Evolutionary conservation across 768 basidiomycete genomes (phyloP).

Genomic region (Leccinum truebloodii): DNA sequence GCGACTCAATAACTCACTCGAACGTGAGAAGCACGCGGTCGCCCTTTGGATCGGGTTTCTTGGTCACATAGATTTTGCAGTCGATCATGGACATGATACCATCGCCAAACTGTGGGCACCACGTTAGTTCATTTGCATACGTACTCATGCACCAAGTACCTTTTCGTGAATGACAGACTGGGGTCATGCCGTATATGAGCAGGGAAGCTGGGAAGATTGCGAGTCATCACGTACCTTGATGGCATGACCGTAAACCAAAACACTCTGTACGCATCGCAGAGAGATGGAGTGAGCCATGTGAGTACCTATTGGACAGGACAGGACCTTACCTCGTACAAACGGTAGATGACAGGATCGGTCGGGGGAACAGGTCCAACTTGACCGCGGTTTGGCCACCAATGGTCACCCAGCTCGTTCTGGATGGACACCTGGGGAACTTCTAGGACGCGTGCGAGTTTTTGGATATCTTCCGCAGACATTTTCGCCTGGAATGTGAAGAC

Average conservation of each 20-base stretch:
- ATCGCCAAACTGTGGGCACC: constrained; percentile 63
- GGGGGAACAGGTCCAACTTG: constrained; percentile 66
- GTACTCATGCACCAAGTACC: constrained; percentile 32
- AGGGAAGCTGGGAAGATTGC: background rate
- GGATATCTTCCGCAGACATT: constrained; percentile 58
- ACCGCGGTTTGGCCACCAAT: constrained; percentile 76
- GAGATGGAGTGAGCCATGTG: constrained; percentile 1
- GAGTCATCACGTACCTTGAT: constrained; percentile 57
- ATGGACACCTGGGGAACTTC: constrained; percentile 44
- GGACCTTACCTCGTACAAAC: constrained; percentile 68
- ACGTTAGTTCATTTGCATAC: background rate
- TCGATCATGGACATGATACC: constrained; percentile 92
- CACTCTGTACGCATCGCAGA: constrained; percentile 42
- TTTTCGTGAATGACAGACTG: constrained; percentile 79
- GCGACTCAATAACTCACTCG: constrained; percentile 52
- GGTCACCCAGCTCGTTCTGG: constrained; percentile 50
- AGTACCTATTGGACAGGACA: background rate
- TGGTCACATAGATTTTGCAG: constrained; percentile 66
- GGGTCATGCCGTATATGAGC: constrained; percentile 4
- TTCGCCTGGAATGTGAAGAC: constrained; percentile 55
- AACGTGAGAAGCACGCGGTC: constrained; percentile 79
- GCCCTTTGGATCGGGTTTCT: constrained; percentile 75
- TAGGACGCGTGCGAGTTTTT: constrained; percentile 50
- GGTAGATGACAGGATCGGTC: constrained; percentile 78
- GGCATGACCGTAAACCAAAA: constrained; percentile 75